Evolutionary conservation across 169 alveolate species (phyloP), one percentile per base, ranked within the genome.

Genomic region (Plasmodium gaboni): DNA sequence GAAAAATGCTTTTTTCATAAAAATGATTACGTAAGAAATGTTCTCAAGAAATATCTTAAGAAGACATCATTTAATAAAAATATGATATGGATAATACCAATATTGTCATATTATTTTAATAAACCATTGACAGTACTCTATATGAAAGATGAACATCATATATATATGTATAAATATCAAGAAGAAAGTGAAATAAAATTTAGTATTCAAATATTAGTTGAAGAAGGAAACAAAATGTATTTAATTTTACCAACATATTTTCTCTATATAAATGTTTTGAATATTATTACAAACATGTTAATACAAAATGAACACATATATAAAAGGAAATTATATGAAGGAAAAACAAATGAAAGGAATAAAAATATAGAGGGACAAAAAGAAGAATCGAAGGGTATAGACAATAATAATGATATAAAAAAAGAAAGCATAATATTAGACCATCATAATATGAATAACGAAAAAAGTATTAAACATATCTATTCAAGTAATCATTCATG

Each of bases 31-130:
- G 76, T 59, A 15, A 65, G 38, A 50, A 42, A 64, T 17, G 22
- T 32, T 17, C 32, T 86, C 17, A 44, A 44, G 12, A 86, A 15
- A 10, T 86, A 60, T 65, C 71, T 86, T n/a, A 69, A 46, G 42
- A 28, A 70, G 22, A 26, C 28, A 13, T 59, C 74, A 22, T 86
- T 86, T 72, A 61, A 70, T 65, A 28, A 86, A 69, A 70, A 86
- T n/a, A 86, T 86, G 92, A 55, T 86, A 60, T 86, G 92, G 92
- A 17, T 86, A 22, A 59, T 86, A 61, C 92, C 92, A 15, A 19
- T 86, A 10, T 53, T 86, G 13, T 86, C 92, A 26, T 15, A 70
- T 10, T 46, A 65, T 71, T 86, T 86, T 71, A 86, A 44, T 51
- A 86, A 74, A 44, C 44, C 92, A 8, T 12, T 86, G 22, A 61